A percentile compares a stretch with the other conserved stretches of the same genome.
These are phyloP conservation scores for Zymoseptoria brevis DNA, from an alignment of 2,329 filamentous ascomycete species.

Conservation along the genomic window DNA sequence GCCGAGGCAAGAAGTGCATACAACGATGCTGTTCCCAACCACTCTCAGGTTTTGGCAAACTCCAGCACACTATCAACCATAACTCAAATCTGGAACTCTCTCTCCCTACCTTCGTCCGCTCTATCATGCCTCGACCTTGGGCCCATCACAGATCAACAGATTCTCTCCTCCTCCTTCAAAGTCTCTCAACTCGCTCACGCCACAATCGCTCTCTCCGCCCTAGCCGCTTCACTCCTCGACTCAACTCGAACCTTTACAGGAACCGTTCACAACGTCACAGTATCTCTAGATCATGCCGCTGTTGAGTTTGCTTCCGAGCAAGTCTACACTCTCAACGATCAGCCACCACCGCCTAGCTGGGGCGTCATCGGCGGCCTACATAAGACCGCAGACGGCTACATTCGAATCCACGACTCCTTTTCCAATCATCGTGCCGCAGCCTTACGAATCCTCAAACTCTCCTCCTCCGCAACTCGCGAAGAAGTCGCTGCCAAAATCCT, in stretches of 20 bases:
- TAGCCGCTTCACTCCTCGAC: constrained; percentile 43
- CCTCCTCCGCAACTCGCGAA: constrained; percentile 26
- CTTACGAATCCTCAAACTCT: constrained; percentile 38
- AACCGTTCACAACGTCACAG: constrained; percentile 33
- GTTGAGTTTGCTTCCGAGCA: constrained; percentile 49
- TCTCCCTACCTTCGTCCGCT: neutral
- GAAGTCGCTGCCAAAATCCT: constrained; percentile 35
- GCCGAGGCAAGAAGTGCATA: neutral
- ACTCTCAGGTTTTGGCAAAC: neutral
- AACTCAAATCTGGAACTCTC: neutral
- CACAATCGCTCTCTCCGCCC: constrained; percentile 44
- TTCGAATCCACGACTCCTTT: constrained; percentile 50
- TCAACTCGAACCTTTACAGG: constrained; percentile 25
- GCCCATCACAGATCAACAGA: neutral
- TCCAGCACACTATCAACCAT: neutral
- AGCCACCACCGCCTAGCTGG: constrained; percentile 30
- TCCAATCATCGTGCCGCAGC: constrained; percentile 43
- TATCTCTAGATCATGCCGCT: constrained; percentile 41
- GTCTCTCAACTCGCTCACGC: constrained; percentile 47
- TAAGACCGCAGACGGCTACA: constrained; percentile 43
- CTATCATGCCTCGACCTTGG: neutral
- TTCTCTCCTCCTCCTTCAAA: constrained; percentile 46
- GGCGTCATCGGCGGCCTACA: constrained; percentile 47
- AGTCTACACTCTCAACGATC: constrained; percentile 39
- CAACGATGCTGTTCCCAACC: neutral